Evolutionary conservation across 1,139 yeast species (phyloP).

Genomic region (Magnusiomyces ingens): DNA sequence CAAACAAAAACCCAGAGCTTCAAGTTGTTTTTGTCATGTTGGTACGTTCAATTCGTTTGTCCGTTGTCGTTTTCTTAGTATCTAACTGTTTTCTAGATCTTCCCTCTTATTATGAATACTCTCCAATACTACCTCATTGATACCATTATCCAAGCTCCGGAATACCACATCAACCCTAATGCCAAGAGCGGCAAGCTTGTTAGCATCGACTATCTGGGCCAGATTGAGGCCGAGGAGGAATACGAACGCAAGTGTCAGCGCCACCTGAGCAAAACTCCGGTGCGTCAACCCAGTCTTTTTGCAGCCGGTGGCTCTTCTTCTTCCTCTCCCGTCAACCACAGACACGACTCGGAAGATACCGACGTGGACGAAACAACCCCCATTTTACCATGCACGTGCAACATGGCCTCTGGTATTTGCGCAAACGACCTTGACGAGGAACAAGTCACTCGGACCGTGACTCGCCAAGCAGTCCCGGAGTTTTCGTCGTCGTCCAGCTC

Average conservation of each 20-base stretch:
- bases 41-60: conserved; percentile 31
- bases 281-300: background rate
- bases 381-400: conserved; percentile 1
- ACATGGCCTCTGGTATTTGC: background rate
- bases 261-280: background rate
- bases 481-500: background rate
- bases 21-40: conserved; percentile 86
- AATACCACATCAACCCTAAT: conserved; percentile 23
- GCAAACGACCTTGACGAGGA: no score
- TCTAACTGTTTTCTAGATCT: conserved; percentile 79
- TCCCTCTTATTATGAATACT: conserved; percentile 53
- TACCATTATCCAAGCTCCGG: conserved; percentile 67
- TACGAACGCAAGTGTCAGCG: background rate
- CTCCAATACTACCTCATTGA: conserved; percentile 83
- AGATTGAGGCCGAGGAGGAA: conserved; percentile 15
- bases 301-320: no score
- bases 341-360: no score
- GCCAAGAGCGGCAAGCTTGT: background rate
- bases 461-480: background rate
- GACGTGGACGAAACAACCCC: conserved; percentile 1
- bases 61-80: conserved; percentile 41
- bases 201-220: conserved; percentile 15
- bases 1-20: conserved; percentile 68
- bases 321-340: no score
- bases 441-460: no score